These are phyloP conservation scores for Coprinellus micaceus DNA, from an alignment of 768 basidiomycete genomes.

Conservation along the genomic window DNA sequence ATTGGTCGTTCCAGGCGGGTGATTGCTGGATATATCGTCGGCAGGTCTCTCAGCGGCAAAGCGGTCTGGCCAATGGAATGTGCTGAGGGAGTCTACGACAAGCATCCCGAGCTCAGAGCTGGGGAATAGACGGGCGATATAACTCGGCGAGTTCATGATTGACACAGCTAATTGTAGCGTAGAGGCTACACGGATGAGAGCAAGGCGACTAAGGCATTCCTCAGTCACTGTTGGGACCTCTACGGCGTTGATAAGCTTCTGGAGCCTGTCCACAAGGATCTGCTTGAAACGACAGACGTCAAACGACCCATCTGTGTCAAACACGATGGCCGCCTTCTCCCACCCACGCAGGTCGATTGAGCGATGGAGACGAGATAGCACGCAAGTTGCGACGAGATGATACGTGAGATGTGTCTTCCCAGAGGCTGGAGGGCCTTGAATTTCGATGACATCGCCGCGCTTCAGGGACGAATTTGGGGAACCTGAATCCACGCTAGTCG, in stretches of 20 bases:
- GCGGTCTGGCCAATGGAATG: constrained; percentile 78
- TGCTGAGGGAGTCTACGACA: constrained; percentile 70
- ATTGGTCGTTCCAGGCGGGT: constrained; percentile 11
- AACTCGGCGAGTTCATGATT: constrained; percentile 52
- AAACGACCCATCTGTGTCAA: constrained; percentile 71
- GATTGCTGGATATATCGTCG: constrained; percentile 10
- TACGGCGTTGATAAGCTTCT: constrained; percentile 24
- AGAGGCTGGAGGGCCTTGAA: constrained; percentile 70
- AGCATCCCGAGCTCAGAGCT: constrained; percentile 60
- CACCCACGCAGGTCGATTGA: constrained; percentile 48
- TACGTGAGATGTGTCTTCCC: constrained; percentile 82
- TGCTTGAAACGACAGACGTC: constrained; percentile 49
- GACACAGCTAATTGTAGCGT: constrained; percentile 67
- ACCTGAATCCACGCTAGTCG: constrained; percentile 3
- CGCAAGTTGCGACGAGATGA: constrained; percentile 54
- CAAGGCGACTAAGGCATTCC: constrained; percentile 48
- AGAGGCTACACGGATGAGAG: constrained; percentile 67
- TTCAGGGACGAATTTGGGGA: constrained; percentile 16
- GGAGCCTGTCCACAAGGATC: constrained; percentile 49
- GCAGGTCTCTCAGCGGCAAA: constrained; percentile 55
- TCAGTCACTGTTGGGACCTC: constrained; percentile 11
- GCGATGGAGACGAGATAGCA: constrained; percentile 42
- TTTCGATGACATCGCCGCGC: constrained; percentile 66
- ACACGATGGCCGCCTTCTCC: constrained; percentile 60
- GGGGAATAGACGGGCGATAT: constrained; percentile 46